These are phyloP conservation scores for Cordyceps tenuipes DNA, from an alignment of 2,329 filamentous ascomycete genomes.

Conservation along the genomic window DNA sequence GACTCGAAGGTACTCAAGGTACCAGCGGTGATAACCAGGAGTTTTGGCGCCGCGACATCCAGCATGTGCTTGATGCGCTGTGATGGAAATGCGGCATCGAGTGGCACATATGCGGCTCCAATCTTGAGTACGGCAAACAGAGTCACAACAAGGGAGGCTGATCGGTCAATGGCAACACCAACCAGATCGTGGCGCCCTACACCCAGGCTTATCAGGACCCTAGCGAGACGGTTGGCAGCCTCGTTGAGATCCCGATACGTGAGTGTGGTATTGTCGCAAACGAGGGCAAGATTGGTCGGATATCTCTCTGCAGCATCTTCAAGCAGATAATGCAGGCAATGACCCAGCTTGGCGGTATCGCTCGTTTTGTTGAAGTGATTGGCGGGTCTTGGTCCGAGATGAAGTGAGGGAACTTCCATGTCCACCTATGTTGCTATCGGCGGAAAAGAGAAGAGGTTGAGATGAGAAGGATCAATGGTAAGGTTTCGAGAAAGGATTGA, in stretches of 20 bases:
- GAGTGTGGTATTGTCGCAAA: background rate
- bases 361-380: too few relatives aligned
- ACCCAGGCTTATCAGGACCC: background rate
- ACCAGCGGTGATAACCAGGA: background rate
- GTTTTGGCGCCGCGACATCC: background rate
- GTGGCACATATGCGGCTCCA: background rate
- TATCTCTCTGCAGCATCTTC: too few relatives aligned
- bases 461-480: too few relatives aligned
- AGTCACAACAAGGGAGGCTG: background rate
- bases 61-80: background rate
- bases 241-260: background rate
- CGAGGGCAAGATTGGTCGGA: background rate
- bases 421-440: too few relatives aligned
- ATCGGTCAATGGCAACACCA: background rate
- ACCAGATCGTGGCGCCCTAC: background rate
- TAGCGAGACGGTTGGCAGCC: background rate
- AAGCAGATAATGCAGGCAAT: too few relatives aligned
- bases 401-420: too few relatives aligned
- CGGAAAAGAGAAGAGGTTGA: too few relatives aligned
- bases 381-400: too few relatives aligned
- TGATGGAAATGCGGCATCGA: background rate
- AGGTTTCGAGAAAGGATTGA: too few relatives aligned
- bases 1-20: background rate
- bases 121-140: background rate
- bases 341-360: too few relatives aligned